Base-by-base conservation (phyloP, 257 asterid genomes). In the Capsicum baccatum region DNA sequence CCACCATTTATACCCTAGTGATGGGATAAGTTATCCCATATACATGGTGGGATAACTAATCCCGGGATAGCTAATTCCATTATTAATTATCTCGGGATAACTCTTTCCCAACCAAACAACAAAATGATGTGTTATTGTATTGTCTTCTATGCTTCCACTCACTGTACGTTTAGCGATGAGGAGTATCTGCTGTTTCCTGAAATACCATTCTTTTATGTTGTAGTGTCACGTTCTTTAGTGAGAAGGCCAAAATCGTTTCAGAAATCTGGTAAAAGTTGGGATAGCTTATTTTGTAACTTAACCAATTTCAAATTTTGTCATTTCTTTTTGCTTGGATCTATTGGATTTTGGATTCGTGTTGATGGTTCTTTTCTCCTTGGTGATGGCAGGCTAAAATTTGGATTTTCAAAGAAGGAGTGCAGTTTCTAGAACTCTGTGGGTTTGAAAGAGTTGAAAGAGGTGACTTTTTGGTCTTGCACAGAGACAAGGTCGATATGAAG, bases 401-500 rank as follows among this genome's bases (percentile, higher is more conserved):
- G 9, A 85, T 79, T 84, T 94, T 86, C 78, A 88, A 87, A 33
- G 91, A 91, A 78, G 94, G 95, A 3, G 71, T 91, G 71, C 42
- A 87, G 91, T 93, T 94, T 88, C 97, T 94, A 44, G 93, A 90
- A 84, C 90, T 90, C 13, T 93, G 94, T 67, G 97, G 97, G 44
- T 93, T 94, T 79, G 93, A 92, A 90, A 91, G 88, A 90, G 89
- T 64, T 21, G 91, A 85, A 76, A 89, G 88, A 19, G 94, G 89
- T 48, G 85, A 86, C 3, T 87, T 86, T 81, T 85, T 94, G 87
- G 74, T 84, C 79, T 87, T 93, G 39, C 89, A 89, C 21, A 80
- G 84, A 79, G 92, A 91, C 83, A 93, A 87, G 73, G 87, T 91
- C 39, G 93, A 93, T 76, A 73, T 85, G 70, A 68, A 83, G 6